These are phyloP conservation scores for Metschnikowia drakensbergensis DNA, from an alignment of 805 yeast genomes.

Conservation along the genomic window DNA sequence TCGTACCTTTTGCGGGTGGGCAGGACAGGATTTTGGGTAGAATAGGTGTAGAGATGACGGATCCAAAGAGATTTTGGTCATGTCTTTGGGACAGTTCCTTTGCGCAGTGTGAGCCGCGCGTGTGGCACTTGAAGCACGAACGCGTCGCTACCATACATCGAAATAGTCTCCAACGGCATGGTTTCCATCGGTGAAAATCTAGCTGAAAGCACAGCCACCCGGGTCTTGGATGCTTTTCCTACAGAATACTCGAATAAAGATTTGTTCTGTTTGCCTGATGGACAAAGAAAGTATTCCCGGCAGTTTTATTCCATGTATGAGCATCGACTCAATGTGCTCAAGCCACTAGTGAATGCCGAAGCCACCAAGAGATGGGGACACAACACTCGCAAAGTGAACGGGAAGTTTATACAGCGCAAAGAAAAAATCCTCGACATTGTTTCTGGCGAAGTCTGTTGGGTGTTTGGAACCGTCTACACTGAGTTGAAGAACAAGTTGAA, in stretches of 20 bases:
- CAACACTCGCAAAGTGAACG: slow-evolving; percentile 33
- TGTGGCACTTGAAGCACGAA: background rate
- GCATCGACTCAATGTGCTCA: slow-evolving; percentile 32
- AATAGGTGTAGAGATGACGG: slow-evolving; percentile 21
- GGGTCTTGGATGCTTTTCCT: slow-evolving; percentile 1
- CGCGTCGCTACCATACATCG: background rate
- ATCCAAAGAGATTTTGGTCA: slow-evolving; percentile 31
- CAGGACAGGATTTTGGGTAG: slow-evolving; percentile 24
- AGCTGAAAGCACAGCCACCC: background rate
- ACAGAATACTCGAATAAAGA: slow-evolving; percentile 14
- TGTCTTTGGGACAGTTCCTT: slow-evolving; percentile 6
- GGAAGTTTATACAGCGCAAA: slow-evolving; percentile 29
- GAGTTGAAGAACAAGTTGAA: slow-evolving; percentile 85
- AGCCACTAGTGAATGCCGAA: slow-evolving; percentile 29
- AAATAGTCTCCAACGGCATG: slow-evolving; percentile 4
- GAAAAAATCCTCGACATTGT: slow-evolving; percentile 56
- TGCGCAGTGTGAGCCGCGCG: slow-evolving; percentile 2
- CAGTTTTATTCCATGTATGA: slow-evolving; percentile 45
- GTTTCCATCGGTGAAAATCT: slow-evolving; percentile 7
- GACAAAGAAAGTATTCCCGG: slow-evolving; percentile 29
- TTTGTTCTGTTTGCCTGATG: slow-evolving; percentile 19
- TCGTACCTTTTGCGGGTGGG: slow-evolving; percentile 22
- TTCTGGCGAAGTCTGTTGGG: slow-evolving; percentile 66
- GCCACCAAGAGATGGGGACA: slow-evolving; percentile 53
- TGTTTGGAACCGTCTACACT: slow-evolving; percentile 79